Base-by-base conservation (phyloP, 1,284 basidiomycete genomes). In the Cystobasidium pallidum region DNA sequence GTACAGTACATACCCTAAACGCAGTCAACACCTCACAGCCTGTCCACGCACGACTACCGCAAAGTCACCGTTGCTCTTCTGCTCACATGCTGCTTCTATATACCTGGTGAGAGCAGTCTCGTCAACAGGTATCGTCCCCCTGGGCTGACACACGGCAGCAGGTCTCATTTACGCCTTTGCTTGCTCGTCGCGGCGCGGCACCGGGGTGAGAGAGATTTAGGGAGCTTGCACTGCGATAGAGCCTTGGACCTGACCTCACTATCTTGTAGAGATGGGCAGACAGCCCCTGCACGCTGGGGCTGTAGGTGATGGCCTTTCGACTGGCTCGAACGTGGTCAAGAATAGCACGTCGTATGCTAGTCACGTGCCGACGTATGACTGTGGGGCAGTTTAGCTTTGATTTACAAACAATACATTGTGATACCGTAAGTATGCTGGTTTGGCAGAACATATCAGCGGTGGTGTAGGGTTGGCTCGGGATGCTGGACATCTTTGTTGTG, bases 61-160 rank as follows among this genome's bases (percentile, higher is more conserved):
- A 43, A 34, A 30, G 64, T 66, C 6, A 32, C 39, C 3, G 30
- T 66, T 26, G 64, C 64, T n/a, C 7, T 66, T 26, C 34, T 66
- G 8, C 39, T 66, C 19, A 66, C 64, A 19, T 52, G 43, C 21
- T 57, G 49, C 52, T 45, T 66, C 51, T 66, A 66, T 34, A 11
- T 66, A 43, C 64, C 64, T 36, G 64, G 64, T 55, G 34, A n/a
- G 51, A n/a, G n/a, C n/a, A n/a, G n/a, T n/a, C n/a, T n/a, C n/a
- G n/a, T n/a, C n/a, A n/a, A n/a, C n/a, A n/a, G n/a, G n/a, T n/a
- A n/a, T n/a, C n/a, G n/a, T n/a, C n/a, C n/a, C n/a, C n/a, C n/a
- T n/a, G n/a, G n/a, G n/a, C n/a, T n/a, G n/a, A n/a, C n/a, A n/a
- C n/a, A n/a, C n/a, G n/a, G 19, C 11, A 11, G 26, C 45, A 66